Conservation (phyloP, 768 basidiomycete genomes). For the Mycena alexandri region DNA sequence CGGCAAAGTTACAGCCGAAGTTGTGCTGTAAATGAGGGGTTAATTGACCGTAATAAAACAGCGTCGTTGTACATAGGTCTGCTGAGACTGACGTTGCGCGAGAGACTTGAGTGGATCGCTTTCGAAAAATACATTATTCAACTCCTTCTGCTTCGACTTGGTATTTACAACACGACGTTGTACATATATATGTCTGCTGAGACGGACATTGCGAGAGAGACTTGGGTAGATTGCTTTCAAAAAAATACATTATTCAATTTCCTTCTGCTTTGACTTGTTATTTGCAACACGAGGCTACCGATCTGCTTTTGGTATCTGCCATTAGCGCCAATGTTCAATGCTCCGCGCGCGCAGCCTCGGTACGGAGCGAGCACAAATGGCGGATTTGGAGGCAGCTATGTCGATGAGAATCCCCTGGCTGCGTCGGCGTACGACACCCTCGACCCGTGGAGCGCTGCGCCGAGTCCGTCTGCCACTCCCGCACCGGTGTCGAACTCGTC, state of each 20-base stretch:
- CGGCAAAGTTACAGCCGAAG: slow-evolving; percentile 58
- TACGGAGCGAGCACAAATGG: slow-evolving; percentile 69
- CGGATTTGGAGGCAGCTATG: slow-evolving; percentile 78
- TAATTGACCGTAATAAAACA: slow-evolving; percentile 25
- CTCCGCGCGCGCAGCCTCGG: slow-evolving; percentile 79
- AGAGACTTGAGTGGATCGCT: slow-evolving; percentile 28
- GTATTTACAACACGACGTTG: slow-evolving; percentile 19
- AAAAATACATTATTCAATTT: slow-evolving; percentile 31
- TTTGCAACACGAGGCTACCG: slow-evolving; percentile 23
- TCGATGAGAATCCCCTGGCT: slow-evolving; percentile 81
- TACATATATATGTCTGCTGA: slow-evolving; percentile 24
- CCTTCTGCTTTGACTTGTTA: slow-evolving; percentile 18
- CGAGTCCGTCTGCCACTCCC: slow-evolving; percentile 78
- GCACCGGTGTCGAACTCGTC: slow-evolving; percentile 59
- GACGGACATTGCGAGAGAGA: background rate
- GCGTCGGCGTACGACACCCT: slow-evolving; percentile 82
- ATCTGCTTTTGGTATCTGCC: slow-evolving; percentile 12
- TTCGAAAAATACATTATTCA: slow-evolving; percentile 31
- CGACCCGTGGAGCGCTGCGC: slow-evolving; percentile 85
- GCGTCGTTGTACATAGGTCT: slow-evolving; percentile 34
- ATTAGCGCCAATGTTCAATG: slow-evolving; percentile 80
- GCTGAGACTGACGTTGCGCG: no score
- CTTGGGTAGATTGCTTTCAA: slow-evolving; percentile 19
- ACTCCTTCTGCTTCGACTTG: slow-evolving; percentile 10
- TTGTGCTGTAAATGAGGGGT: slow-evolving; percentile 26